A percentile compares a stretch with the other conserved stretches of the same genome.
phyloP scores from a whole-genome alignment of 2,329 filamentous ascomycete genomes.

The Botrytis fabae region DNA sequence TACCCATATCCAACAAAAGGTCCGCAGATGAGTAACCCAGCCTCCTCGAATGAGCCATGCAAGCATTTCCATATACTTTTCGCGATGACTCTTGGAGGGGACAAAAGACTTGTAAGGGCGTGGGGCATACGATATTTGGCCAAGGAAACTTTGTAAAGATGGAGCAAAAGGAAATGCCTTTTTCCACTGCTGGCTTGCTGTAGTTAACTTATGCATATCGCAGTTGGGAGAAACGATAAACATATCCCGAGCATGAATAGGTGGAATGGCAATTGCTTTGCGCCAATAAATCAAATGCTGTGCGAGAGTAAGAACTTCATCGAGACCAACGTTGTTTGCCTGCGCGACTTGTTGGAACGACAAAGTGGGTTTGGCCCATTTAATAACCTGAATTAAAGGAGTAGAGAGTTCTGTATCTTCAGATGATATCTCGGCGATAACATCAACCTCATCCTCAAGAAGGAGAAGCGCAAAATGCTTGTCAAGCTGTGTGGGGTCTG shows the following conservation, averaged over 20 bases:
- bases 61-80: conserved; percentile 84
- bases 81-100: conserved; percentile 83
- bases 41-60: conserved; percentile 91
- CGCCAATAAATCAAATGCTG: conserved; percentile 97
- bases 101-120: conserved; percentile 81
- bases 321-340: conserved; percentile 69
- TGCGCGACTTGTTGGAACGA: conserved; percentile 72
- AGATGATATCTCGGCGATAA: conserved; percentile 71
- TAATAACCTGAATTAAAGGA: conserved; percentile 78
- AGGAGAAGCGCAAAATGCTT: conserved; percentile 86
- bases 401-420: conserved; percentile 75
- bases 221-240: conserved; percentile 93
- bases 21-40: conserved; percentile 91
- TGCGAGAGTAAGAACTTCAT: conserved; percentile 82
- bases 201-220: conserved; percentile 68
- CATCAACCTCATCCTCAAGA: conserved; percentile 76
- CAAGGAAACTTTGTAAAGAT: conserved; percentile 82
- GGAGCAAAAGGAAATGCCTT: conserved; percentile 80
- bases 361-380: conserved; percentile 68
- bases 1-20: conserved; percentile 86
- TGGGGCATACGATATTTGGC: conserved; percentile 75
- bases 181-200: conserved; percentile 71
- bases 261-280: conserved; percentile 85
- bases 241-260: conserved; percentile 82
- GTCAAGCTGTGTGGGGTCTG: conserved; percentile 69